These are phyloP conservation scores for Barnettozyma populi DNA, from an alignment of 805 yeast genomes.

Conservation along the genomic window DNA sequence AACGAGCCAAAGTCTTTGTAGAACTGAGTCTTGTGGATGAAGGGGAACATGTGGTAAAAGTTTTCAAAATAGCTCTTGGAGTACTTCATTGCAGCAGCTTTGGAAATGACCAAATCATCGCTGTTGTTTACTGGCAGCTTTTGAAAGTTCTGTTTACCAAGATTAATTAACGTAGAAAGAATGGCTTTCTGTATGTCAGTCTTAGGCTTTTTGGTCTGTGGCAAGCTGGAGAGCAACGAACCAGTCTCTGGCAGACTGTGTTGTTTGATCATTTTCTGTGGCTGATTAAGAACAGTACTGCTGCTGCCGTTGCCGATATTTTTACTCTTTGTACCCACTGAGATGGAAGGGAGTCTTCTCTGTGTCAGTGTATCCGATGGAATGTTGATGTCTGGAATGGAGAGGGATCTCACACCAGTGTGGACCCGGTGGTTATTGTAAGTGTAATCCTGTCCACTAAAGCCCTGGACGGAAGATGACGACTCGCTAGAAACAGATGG, in stretches of 20 bases:
- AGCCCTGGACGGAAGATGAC: not conserved
- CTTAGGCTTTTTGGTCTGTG: constrained; percentile 1
- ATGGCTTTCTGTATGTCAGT: constrained; percentile 20
- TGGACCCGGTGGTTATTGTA: not conserved
- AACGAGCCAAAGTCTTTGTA: constrained; percentile 9
- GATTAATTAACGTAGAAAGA: constrained; percentile 18
- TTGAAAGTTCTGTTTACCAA: constrained; percentile 16
- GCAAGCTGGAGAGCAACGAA: constrained; percentile 2
- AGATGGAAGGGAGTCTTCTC: constrained; percentile 4
- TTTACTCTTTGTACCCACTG: constrained; percentile 1
- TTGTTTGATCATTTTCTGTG: not conserved
- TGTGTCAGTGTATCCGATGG: not conserved
- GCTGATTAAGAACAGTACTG: not conserved
- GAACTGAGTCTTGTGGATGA: constrained; percentile 15
- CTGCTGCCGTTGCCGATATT: not conserved
- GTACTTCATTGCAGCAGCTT: constrained; percentile 16
- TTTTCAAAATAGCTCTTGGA: constrained; percentile 14
- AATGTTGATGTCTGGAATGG: constrained; percentile 2
- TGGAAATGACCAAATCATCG: constrained; percentile 10
- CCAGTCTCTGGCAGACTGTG: not conserved
- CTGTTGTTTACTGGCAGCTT: constrained; percentile 1
- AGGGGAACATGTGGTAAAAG: constrained; percentile 15
- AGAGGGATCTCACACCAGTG: not conserved
- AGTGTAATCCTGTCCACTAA: constrained; percentile 3
- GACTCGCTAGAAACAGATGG: not conserved